Evolutionary conservation across 2,329 filamentous ascomycete genomes (phyloP), one percentile per base, ranked within the genome.

Genomic region (Aspergillus sp.): DNA sequence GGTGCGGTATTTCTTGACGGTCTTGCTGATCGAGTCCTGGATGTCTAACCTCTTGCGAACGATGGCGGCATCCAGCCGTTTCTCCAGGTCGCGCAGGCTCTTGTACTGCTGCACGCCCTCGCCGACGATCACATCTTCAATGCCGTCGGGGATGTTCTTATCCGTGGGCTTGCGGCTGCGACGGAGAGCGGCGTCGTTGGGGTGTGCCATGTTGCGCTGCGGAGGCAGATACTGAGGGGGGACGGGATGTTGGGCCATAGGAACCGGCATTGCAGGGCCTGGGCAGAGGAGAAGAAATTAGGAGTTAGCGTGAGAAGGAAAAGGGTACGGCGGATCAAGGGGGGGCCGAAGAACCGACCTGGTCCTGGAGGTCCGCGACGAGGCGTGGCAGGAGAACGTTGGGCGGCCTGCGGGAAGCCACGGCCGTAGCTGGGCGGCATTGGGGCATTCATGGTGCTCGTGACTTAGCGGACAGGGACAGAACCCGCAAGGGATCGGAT

Each of bases 31-130:
- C 49, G 87, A 88, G 73, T 98, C 94, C 63, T 91, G 86, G 63
- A 97, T 89, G 73, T 99, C 95, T 62, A 99, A 80, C 62, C 93
- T 85, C 81, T 99, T 99, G 71, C 94, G 88, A 75, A 95, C 93
- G 84, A 97, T 96, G 18, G 91, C 90, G 46, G 94, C 91, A 80
- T 99, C 95, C 57, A 99, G 82, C 56, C 88, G 86, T 71, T 91
- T 88, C 82, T 99, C 95, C 59, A 96, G 82, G 66, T 96, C 92
- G 71, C 92, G 87, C 72, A 99, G 79, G 59, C 90, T 87, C 71
- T 87, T 88, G 79, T 99, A 99, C 67, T 91, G 85, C 72, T 88
- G 83, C 49, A 90, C 92, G 45, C 90, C 89, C 74, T 96, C 90
- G 63, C 90, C 92, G 64, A 96, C 87, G 62, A 92, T 86, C 64